phyloP scores from a whole-genome alignment of 495 filamentous ascomycete genomes.

The Haplographium delicatum region DNA sequence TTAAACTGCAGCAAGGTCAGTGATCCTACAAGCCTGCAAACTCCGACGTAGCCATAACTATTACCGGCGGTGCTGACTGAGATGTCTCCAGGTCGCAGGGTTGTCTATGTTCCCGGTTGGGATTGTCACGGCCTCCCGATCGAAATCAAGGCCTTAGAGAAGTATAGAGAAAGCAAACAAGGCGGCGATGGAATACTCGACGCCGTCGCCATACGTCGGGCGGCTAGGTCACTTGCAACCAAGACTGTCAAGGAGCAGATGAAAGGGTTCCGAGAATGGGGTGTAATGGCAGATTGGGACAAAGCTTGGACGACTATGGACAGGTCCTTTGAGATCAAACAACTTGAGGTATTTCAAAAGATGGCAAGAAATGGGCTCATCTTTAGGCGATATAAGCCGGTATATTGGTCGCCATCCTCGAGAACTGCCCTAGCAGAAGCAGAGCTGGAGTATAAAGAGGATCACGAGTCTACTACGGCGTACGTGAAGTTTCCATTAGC shows the following conservation, averaged over 20 bases:
- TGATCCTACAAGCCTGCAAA: not conserved
- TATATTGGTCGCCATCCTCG: slow-evolving; percentile 94
- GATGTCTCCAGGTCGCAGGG: slow-evolving; percentile 29
- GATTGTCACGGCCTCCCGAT: slow-evolving; percentile 98
- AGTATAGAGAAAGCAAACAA: slow-evolving; percentile 29
- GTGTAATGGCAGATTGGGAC: slow-evolving; percentile 94
- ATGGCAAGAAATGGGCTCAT: slow-evolving; percentile 84
- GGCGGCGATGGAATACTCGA: slow-evolving; percentile 36
- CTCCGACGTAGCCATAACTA: no score
- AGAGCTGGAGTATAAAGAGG: slow-evolving; percentile 89
- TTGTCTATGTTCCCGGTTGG: slow-evolving; percentile 93
- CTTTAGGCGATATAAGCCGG: slow-evolving; percentile 83
- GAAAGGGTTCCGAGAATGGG: slow-evolving; percentile 75
- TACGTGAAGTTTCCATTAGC: slow-evolving; percentile 74
- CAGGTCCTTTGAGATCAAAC: slow-evolving; percentile 74
- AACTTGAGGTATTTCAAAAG: slow-evolving; percentile 76
- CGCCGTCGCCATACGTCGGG: slow-evolving; percentile 53
- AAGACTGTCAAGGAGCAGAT: slow-evolving; percentile 77
- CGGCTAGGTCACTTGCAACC: slow-evolving; percentile 69
- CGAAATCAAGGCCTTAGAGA: slow-evolving; percentile 89
- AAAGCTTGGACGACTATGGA: slow-evolving; percentile 90
- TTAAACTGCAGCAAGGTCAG: slow-evolving; percentile 66
- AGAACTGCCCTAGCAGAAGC: slow-evolving; percentile 90
- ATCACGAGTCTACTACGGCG: slow-evolving; percentile 74
- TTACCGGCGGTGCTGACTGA: slow-evolving; percentile 1